Conservation (phyloP, 305 asterid genomes). For the Withania somnifera region DNA sequence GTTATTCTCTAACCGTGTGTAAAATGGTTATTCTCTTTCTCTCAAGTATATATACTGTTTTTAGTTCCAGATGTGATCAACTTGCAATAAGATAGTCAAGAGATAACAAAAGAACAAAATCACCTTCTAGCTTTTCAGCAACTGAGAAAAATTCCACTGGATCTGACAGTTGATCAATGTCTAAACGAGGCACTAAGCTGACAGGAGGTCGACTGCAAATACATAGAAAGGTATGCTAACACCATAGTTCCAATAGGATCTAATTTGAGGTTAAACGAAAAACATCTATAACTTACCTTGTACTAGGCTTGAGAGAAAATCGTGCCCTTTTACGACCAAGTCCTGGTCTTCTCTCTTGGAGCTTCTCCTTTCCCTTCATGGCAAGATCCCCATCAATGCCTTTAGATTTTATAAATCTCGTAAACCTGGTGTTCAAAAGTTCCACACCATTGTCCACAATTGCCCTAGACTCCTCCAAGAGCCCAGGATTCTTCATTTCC, state of each 20-base stretch:
- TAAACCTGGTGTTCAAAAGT: conserved; percentile 29
- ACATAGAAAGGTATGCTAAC: neutral
- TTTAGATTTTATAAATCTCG: conserved; percentile 20
- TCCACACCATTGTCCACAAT: conserved; percentile 53
- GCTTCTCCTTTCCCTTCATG: conserved; percentile 39
- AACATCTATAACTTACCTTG: conserved; percentile 28
- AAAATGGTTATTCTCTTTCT: neutral
- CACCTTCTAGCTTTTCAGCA: conserved; percentile 61
- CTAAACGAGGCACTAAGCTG: conserved; percentile 32
- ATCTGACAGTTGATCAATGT: conserved; percentile 38
- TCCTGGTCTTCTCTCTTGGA: conserved; percentile 63
- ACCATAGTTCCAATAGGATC: neutral
- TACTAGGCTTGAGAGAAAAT: conserved; percentile 44
- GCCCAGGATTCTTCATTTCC: conserved; percentile 45
- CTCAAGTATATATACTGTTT: neutral
- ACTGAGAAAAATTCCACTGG: conserved; percentile 66
- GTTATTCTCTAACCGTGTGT: neutral
- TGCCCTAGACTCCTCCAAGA: conserved; percentile 54
- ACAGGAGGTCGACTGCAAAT: conserved; percentile 47
- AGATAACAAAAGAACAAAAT: neutral
- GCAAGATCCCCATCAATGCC: conserved; percentile 25
- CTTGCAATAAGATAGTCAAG: neutral
- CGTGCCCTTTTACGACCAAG: conserved; percentile 50
- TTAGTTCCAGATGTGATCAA: neutral
- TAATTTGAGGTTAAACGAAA: neutral